phyloP scores from a whole-genome alignment of 805 yeast species.

The Brettanomyces bruxellensis region DNA sequence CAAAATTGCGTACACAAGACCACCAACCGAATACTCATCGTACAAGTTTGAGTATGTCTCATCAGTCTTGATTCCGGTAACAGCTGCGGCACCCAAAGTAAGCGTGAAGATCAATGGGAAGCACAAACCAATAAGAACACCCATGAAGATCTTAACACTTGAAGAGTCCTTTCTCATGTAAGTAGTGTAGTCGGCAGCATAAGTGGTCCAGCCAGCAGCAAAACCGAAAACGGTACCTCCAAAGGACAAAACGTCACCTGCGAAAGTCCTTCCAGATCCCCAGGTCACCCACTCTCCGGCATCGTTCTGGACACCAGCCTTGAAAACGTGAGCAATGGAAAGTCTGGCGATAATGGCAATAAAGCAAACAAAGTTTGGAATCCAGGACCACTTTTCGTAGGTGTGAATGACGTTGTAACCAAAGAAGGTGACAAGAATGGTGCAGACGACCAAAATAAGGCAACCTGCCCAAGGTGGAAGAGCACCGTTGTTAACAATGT shows the following conservation, averaged over 20 bases:
- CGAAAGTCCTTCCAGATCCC: constrained; percentile 55
- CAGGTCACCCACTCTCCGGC: constrained; percentile 22
- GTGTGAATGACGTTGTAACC: constrained; percentile 77
- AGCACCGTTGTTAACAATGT: constrained; percentile 55
- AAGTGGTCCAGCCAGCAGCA: constrained; percentile 92
- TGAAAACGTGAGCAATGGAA: constrained; percentile 56
- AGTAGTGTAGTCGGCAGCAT: constrained; percentile 86
- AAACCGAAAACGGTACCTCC: constrained; percentile 82
- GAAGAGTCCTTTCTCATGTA: constrained; percentile 67
- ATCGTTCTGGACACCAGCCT: constrained; percentile 32
- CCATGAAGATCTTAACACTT: constrained; percentile 49
- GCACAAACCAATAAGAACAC: constrained; percentile 54
- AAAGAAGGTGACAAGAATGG: constrained; percentile 70
- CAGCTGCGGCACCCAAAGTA: constrained; percentile 81
- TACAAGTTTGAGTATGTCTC: constrained; percentile 42
- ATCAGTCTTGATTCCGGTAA: constrained; percentile 49
- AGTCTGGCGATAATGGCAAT: constrained; percentile 73
- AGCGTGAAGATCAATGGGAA: constrained; percentile 64
- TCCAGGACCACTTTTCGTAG: constrained; percentile 83
- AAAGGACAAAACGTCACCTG: constrained; percentile 68
- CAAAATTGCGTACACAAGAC: constrained; percentile 69
- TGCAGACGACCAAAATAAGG: constrained; percentile 55
- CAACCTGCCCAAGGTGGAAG: constrained; percentile 92
- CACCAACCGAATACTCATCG: constrained; percentile 57
- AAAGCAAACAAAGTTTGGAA: constrained; percentile 68